Evolutionary conservation across 2,329 filamentous ascomycete species (phyloP), one percentile per base, ranked within the genome.

Genomic region (Cladosporium sp.): DNA sequence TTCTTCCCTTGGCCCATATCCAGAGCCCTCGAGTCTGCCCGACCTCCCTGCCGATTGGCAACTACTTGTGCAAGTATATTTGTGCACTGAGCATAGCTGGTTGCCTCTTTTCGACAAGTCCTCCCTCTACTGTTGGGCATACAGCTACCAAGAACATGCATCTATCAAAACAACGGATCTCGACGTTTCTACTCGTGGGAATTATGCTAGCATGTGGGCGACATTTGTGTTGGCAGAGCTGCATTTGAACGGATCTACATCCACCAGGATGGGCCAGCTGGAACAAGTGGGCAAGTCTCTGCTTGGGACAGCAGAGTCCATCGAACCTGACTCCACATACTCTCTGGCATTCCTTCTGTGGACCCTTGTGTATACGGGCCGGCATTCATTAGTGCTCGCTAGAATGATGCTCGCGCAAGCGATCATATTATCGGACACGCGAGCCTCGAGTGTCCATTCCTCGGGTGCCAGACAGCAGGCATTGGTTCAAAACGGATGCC

Each of bases 371-470:
- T 30, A 41, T 8, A 29, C 39, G 11, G 39, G 20, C 13, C 22
- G 39, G 15, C 25, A 25, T 18, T n/a, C 22, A 3, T 18, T 41
- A 2, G 25, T 15, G 6, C 39, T 41, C n/a, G 39, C 39, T 7
- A 41, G 22, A n/a, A 41, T 41, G 39, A 41, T 27, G 20, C 39
- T 41, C 12, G 39, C 39, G n/a, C 39, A 41, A 41, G 39, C 39
- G 25, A 29, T 29, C 8, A 22, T 29, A 11, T 29, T 41, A 22
- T 19, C 39, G 6, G 39, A 41, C 16, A 8, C 15, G 7, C 39
- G 8, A 2, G 39, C 13, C 7, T 7, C 7, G 3, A 18, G 39
- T 3, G 5, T 4, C 1, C 9, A n/a, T 18, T 9, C 22, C 19
- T 9, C 2, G 29, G 22, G 7, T 8, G 3, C 7, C 4, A 3